Evolutionary conservation across 2,329 filamentous ascomycete genomes (phyloP), one percentile per base, ranked within the genome.

Genomic region (Gliomastix tumulicola): DNA sequence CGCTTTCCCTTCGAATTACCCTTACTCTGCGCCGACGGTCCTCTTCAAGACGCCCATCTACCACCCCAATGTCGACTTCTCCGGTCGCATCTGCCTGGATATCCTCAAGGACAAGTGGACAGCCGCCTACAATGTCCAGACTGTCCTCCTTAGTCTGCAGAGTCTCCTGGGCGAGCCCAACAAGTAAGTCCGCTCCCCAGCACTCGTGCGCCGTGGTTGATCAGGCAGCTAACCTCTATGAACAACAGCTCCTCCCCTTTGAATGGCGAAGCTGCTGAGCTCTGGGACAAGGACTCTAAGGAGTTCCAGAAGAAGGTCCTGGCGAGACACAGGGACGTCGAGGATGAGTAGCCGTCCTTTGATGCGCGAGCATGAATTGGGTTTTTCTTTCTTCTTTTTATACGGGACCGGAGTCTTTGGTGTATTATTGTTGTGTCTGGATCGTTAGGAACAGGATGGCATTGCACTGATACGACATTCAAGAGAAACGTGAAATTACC

Each of bases 31-130:
- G 17, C 92, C 92, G 1, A 88, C 84, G 3, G 92, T 98, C 15
- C 75, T 95, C 41, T 98, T 96, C 79, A 94, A 89, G 70, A 98
- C 94, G 7, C 92, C 92, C 25, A 96, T 98, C 65, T 98, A 97
- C 71, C 92, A 98, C 63, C 92, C 92, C 37, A 98, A 98, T 53
- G 87, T 98, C 50, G 92, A 98, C 66, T 96, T 98, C 68, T 89
- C 85, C 4, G 92, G 92, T 28, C 79, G 92, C 39, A 98, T 98
- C 63, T 98, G 92, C 61, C 74, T 98, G 42, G 94, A 98, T 56
- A 98, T 98, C 49, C 73, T 98, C 46, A 97, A 96, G 74, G 92
- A 97, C 63, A 96, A 96, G 69, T 98, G 92, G 92, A 95, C 88
- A 41, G 88, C 92, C 15, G 89, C 94, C 30, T 94, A 96, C 74